These are phyloP conservation scores for Westerdykella sp. DNA, from an alignment of 2,329 filamentous ascomycete species.

Conservation along the genomic window DNA sequence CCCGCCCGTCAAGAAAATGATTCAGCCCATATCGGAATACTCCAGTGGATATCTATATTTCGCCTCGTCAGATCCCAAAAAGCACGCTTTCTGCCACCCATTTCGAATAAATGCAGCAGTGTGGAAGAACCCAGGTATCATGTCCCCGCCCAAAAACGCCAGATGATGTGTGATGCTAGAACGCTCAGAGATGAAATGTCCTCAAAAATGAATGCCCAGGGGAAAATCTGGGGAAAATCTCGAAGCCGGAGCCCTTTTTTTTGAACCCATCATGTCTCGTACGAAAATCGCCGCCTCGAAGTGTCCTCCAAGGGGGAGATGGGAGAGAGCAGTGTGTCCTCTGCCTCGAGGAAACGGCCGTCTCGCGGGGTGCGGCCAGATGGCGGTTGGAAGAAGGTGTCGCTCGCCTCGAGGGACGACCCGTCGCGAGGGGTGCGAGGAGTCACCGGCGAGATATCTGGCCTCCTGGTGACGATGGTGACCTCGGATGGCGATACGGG, in stretches of 20 bases:
- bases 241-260: constrained; percentile 7
- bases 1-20: no score
- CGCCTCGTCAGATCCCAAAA: no score
- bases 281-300: constrained; percentile 34
- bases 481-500: constrained; percentile 24
- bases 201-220: neutral
- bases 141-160: neutral
- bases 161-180: no score
- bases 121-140: neutral
- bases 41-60: no score
- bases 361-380: constrained; percentile 18
- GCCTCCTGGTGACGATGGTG: constrained; percentile 21
- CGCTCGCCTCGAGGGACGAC: constrained; percentile 1
- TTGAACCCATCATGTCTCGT: constrained; percentile 30
- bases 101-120: no score
- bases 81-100: no score
- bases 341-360: constrained; percentile 16
- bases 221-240: neutral
- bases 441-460: constrained; percentile 25
- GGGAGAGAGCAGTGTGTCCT: constrained; percentile 28
- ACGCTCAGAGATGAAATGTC: no score
- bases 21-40: no score
- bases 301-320: constrained; percentile 31
- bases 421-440: constrained; percentile 16
- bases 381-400: constrained; percentile 8